Conservation (phyloP, 176 grass and related monocot species). For the Aegilops bicornis region DNA sequence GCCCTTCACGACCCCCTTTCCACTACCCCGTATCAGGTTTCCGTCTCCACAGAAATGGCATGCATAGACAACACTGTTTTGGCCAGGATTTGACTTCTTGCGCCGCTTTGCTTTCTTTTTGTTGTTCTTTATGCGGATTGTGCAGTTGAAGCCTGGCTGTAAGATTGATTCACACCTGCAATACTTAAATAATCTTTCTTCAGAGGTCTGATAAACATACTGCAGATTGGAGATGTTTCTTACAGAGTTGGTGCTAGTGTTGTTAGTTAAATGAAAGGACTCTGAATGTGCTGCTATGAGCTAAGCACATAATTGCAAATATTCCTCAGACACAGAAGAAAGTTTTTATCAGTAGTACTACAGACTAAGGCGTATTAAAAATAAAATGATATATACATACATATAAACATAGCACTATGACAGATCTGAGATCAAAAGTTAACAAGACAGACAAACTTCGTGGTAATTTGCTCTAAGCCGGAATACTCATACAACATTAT, state of each 20-base stretch:
- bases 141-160: conserved; percentile 59
- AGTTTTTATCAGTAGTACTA: neutral
- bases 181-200: conserved; percentile 3
- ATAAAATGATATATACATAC: neutral
- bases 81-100: conserved; percentile 39
- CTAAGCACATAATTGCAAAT: neutral
- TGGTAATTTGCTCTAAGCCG: neutral
- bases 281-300: neutral
- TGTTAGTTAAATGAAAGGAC: neutral
- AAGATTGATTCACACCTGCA: conserved; percentile 84
- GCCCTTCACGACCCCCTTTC: conserved; percentile 51
- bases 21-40: conserved; percentile 64
- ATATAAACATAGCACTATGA: neutral
- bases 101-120: conserved; percentile 38
- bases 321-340: neutral
- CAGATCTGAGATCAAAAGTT: neutral
- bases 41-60: conserved; percentile 71
- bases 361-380: neutral
- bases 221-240: neutral
- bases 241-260: too few relatives aligned
- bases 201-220: neutral
- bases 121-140: conserved; percentile 37
- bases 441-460: neutral
- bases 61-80: conserved; percentile 59
- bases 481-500: neutral